phyloP scores from a whole-genome alignment of 495 filamentous ascomycete species.

The Copromyces sp. region DNA sequence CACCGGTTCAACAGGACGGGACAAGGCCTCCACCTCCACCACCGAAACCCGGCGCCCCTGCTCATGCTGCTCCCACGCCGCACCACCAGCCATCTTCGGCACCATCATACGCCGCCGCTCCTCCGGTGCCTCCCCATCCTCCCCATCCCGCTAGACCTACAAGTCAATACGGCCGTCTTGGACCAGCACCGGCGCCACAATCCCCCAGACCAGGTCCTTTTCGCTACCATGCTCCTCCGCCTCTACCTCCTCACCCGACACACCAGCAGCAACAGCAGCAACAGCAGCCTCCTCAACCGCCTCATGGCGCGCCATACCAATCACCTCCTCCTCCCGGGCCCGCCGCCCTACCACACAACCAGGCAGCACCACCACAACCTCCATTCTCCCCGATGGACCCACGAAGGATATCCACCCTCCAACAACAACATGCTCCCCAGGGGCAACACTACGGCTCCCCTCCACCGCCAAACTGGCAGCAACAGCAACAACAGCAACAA shows the following conservation, averaged over 20 bases:
- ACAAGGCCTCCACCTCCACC: slow-evolving; percentile 34
- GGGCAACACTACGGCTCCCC: slow-evolving; percentile 12
- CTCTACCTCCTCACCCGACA: slow-evolving; percentile 24
- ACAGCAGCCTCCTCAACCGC: slow-evolving; percentile 8
- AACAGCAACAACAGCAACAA: slow-evolving; percentile 3
- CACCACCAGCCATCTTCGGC: slow-evolving; percentile 9
- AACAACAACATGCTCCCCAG: slow-evolving; percentile 1
- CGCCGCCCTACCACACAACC: slow-evolving; percentile 16
- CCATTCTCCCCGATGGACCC: slow-evolving; percentile 17
- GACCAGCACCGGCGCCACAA: slow-evolving; percentile 8
- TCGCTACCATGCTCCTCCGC: slow-evolving; percentile 35
- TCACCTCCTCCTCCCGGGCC: slow-evolving; percentile 1
- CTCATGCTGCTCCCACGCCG: slow-evolving; percentile 16
- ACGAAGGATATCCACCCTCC: slow-evolving; percentile 17
- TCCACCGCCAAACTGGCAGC: slow-evolving; percentile 16
- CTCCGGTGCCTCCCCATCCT: slow-evolving; percentile 30
- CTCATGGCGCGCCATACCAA: slow-evolving; percentile 1
- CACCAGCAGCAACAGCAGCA: slow-evolving; percentile 8
- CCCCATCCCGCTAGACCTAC: slow-evolving; percentile 19
- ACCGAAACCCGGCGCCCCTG: slow-evolving; percentile 28
- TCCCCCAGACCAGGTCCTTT: slow-evolving; percentile 21
- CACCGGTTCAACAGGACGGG: slow-evolving; percentile 7
- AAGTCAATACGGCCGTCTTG: slow-evolving; percentile 16
- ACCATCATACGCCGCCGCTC: slow-evolving; percentile 8
- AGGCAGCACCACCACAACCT: slow-evolving; percentile 22